These are phyloP conservation scores for Akanthomyces dipterigenus DNA, from an alignment of 2,329 filamentous ascomycete species.

Conservation along the genomic window DNA sequence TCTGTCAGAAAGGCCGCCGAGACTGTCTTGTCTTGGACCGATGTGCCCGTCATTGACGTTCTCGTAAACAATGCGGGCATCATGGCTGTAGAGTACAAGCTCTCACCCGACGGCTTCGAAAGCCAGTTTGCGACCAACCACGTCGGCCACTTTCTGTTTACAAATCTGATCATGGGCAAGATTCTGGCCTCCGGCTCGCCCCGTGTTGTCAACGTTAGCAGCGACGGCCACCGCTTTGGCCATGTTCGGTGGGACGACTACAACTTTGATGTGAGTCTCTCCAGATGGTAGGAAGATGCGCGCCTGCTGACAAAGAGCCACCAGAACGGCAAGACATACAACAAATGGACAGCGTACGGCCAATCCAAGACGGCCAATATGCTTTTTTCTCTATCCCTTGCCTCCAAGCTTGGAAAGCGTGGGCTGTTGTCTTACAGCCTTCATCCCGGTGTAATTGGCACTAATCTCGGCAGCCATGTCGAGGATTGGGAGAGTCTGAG, in stretches of 20 bases:
- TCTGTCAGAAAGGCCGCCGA: slow-evolving; percentile 32
- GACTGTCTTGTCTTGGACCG: slow-evolving; percentile 26
- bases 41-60: slow-evolving; percentile 30
- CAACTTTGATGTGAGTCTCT: slow-evolving; percentile 32
- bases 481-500: not conserved
- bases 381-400: slow-evolving; percentile 16
- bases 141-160: slow-evolving; percentile 33
- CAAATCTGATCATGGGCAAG: slow-evolving; percentile 28
- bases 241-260: slow-evolving; percentile 37
- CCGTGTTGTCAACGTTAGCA: slow-evolving; percentile 37
- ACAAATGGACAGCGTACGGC: slow-evolving; percentile 20
- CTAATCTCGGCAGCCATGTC: not conserved
- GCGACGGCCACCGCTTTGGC: slow-evolving; percentile 34
- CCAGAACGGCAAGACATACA: slow-evolving; percentile 4
- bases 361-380: slow-evolving; percentile 26
- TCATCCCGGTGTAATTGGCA: slow-evolving; percentile 19
- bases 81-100: slow-evolving; percentile 28
- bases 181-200: slow-evolving; percentile 20
- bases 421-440: slow-evolving; percentile 20
- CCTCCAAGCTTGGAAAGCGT: slow-evolving; percentile 16
- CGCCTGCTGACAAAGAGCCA: too few species aligned
- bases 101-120: slow-evolving; percentile 33
- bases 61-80: slow-evolving; percentile 38
- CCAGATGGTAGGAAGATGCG: slow-evolving; percentile 14
- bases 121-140: slow-evolving; percentile 31